A percentile compares a stretch with the other conserved stretches of the same genome.
These are phyloP conservation scores for Theobroma cacao DNA, from an alignment of 345 rosid species.

Conservation along the genomic window DNA sequence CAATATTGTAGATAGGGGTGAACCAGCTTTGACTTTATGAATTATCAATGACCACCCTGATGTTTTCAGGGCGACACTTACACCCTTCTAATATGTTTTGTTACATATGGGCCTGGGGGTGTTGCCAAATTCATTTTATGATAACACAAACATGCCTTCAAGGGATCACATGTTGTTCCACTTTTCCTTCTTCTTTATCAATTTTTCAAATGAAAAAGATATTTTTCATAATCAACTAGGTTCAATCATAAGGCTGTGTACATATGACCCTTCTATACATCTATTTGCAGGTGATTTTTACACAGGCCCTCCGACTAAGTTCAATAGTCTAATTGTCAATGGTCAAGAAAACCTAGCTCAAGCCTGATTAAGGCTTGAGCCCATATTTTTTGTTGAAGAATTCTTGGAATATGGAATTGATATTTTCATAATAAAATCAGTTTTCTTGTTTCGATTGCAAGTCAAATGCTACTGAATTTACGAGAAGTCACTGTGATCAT, in stretches of 20 bases:
- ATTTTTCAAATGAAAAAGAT: background rate
- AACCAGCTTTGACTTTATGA: background rate
- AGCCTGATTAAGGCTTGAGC: slow-evolving; percentile 1
- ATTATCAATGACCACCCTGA: background rate
- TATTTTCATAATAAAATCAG: background rate
- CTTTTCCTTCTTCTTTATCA: background rate
- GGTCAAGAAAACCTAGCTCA: background rate
- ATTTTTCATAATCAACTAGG: background rate
- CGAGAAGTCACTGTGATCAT: background rate
- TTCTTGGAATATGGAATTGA: background rate
- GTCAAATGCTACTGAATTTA: background rate
- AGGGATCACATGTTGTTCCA: background rate
- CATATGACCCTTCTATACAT: background rate
- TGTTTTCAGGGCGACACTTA: background rate
- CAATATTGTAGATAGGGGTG: background rate
- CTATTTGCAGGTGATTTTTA: background rate
- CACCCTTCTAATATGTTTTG: no score
- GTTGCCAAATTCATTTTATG: background rate
- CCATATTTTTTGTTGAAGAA: background rate
- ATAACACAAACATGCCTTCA: background rate
- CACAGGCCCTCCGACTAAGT: background rate
- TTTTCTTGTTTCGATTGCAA: background rate
- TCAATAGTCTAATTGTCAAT: background rate
- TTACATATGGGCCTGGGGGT: no score
- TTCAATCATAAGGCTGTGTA: background rate